A percentile compares a stretch with the other conserved stretches of the same genome.
Evolutionary conservation across 805 yeast species (phyloP).

Genomic region (Sugiyamaella chiloensis): DNA sequence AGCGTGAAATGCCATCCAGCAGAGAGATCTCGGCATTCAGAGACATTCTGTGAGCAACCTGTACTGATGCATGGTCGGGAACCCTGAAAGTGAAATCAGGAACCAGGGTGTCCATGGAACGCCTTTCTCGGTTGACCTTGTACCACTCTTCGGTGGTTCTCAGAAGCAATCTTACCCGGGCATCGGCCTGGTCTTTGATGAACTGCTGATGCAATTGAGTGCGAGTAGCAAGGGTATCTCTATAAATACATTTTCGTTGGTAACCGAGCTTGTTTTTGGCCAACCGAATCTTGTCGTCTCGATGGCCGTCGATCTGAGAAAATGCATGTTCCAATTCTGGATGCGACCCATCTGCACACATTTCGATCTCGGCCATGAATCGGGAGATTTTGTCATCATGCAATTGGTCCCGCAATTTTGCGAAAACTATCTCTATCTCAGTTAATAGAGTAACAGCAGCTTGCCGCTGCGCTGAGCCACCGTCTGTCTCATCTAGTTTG

Average conservation of each 20-base stretch:
- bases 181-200: conserved; percentile 62
- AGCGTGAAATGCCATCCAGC: conserved; percentile 61
- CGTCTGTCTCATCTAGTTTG: conserved; percentile 21
- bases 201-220: conserved; percentile 82
- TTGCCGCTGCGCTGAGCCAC: conserved; percentile 45
- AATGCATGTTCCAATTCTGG: conserved; percentile 80
- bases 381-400: conserved; percentile 79
- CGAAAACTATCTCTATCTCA: conserved; percentile 81
- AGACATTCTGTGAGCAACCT: conserved; percentile 66
- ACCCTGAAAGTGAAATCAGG: conserved; percentile 45
- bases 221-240: conserved; percentile 75
- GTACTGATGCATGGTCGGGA: conserved; percentile 42
- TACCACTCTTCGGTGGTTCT: conserved; percentile 87
- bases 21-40: conserved; percentile 66
- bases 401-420: conserved; percentile 75
- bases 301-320: conserved; percentile 65
- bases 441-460: conserved; percentile 71
- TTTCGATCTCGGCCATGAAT: conserved; percentile 75
- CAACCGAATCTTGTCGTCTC: conserved; percentile 62
- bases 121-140: conserved; percentile 82
- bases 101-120: conserved; percentile 66
- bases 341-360: conserved; percentile 86
- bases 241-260: conserved; percentile 70
- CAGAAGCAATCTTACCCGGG: conserved; percentile 60
- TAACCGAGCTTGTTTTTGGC: conserved; percentile 55